Evolutionary conservation across 345 rosid genomes (phyloP), one percentile per base, ranked within the genome.

Genomic region (Abelmoschus esculentus): DNA sequence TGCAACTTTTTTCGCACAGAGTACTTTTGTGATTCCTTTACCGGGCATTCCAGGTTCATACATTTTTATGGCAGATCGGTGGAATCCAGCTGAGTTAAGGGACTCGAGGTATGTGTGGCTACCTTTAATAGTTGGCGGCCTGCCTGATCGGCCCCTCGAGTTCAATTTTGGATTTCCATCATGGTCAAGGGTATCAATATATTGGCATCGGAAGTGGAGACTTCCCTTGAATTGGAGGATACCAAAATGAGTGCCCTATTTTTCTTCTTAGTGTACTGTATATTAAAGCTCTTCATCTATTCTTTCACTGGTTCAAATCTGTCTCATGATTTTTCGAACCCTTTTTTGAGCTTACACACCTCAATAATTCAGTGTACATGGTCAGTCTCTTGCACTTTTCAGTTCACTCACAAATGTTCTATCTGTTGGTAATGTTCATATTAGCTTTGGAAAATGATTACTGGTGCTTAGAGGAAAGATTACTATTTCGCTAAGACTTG

Each of bases 41-140:
- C 80, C 87, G 0, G 92, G 95, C 46, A 68, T 91, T 73, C 87
- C 92, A 1, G 89, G 89, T 65, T 73, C 83, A 0, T 91, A 77
- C 78, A 89, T 91, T 57, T 95, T 95, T 77, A 87, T 91, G 92
- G 96, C 96, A 3, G 99, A 95, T 77, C 82, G 99, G 64, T 95
- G 97, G 97, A 95, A 95, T 74, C 97, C 89, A 0, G 93, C 89
- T 15, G 91, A 91, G 63, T 72, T 95, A 77, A 80, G 90, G 85
- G 92, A 95, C 70, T 91, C 99, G 0, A 84, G 96, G 78, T 90
- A 91, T 7, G 77, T 95, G 18, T 95, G 99, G 96, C 75, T 91
- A 65, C 96, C 96, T 14, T 66, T 93, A 77, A 81, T 89, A 57
- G 87, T 91, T 14, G 87, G 92, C 0, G 96, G 95, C 32, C 84